Conservation (phyloP, 2,329 filamentous ascomycete genomes). For the Dryadomyces quercivorus region DNA sequence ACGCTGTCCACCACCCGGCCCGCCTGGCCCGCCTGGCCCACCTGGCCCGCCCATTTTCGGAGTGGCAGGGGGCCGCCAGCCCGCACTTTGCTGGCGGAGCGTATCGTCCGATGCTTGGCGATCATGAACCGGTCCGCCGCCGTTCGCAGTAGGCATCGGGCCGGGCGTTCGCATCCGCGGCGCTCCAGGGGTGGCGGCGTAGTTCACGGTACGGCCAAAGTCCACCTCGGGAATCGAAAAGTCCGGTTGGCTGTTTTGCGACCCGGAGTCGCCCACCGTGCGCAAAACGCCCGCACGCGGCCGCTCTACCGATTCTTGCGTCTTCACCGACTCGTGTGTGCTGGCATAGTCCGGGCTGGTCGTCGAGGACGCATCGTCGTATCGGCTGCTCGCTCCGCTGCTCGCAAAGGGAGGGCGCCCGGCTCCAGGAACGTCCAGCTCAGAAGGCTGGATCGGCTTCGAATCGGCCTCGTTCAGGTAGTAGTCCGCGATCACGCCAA, state of each 20-base stretch:
- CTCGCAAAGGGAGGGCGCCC: conserved; percentile 24
- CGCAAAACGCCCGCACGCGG: conserved; percentile 71
- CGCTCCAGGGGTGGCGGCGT: conserved; percentile 23
- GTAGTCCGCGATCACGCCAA: conserved; percentile 7
- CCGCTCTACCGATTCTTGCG: conserved; percentile 43
- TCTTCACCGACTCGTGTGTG: conserved; percentile 42
- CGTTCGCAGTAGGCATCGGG: conserved; percentile 12
- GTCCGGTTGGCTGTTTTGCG: conserved; percentile 12
- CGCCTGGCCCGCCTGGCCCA: too few relatives aligned
- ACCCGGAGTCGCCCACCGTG: conserved; percentile 51
- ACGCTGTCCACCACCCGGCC: conserved; percentile 28
- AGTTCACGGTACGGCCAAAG: conserved; percentile 74
- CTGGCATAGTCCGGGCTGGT: conserved; percentile 70
- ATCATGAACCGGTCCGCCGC: conserved; percentile 19
- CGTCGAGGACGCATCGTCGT: conserved; percentile 53
- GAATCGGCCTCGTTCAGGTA: conserved; percentile 12
- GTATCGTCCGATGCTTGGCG: conserved; percentile 40
- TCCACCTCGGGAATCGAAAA: conserved; percentile 62
- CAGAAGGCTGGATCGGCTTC: conserved; percentile 8
- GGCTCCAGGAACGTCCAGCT: conserved; percentile 6
- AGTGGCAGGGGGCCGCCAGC: conserved; percentile 84
- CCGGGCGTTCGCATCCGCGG: background rate
- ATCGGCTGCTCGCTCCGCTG: conserved; percentile 31
- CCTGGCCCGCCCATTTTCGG: too few relatives aligned
- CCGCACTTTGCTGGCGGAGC: conserved; percentile 46